A percentile compares a stretch with the other conserved stretches of the same genome.
Evolutionary conservation across 169 alveolate genomes (phyloP).

Genomic region (Theileria equi): DNA sequence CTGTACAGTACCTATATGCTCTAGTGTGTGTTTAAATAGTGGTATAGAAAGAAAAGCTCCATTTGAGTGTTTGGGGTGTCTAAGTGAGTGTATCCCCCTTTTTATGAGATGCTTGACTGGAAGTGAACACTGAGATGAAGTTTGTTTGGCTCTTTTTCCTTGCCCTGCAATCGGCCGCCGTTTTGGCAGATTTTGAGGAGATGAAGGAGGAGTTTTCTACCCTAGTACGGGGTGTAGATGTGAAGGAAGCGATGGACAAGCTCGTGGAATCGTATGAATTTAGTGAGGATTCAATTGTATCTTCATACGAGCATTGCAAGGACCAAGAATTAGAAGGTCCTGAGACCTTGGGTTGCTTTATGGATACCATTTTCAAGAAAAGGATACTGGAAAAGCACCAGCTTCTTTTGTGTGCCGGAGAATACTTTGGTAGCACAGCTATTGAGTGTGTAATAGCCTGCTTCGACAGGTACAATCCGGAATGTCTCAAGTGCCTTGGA

Average conservation of each 20-base stretch:
- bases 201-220: background rate
- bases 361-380: constrained; percentile 16
- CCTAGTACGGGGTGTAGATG: background rate
- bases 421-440: constrained; percentile 4
- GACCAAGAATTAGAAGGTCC: background rate
- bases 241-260: constrained; percentile 11
- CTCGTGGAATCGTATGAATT: constrained; percentile 8
- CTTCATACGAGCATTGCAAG: constrained; percentile 31
- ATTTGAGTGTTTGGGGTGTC: constrained; percentile 43
- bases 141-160: background rate
- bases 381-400: constrained; percentile 28
- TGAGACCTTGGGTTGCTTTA: constrained; percentile 19
- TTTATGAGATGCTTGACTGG: constrained; percentile 55
- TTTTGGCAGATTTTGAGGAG: constrained; percentile 10
- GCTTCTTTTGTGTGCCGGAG: constrained; percentile 14
- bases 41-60: background rate
- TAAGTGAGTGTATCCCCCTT: constrained; percentile 57
- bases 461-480: constrained; percentile 33
- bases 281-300: background rate
- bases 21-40: constrained; percentile 9
- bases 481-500: constrained; percentile 58
- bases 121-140: constrained; percentile 22
- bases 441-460: constrained; percentile 23
- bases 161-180: background rate
- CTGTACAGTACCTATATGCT: constrained; percentile 39